Evolutionary conservation across 2,329 filamentous ascomycete genomes (phyloP).

Genomic region (Cordyceps cicadae): DNA sequence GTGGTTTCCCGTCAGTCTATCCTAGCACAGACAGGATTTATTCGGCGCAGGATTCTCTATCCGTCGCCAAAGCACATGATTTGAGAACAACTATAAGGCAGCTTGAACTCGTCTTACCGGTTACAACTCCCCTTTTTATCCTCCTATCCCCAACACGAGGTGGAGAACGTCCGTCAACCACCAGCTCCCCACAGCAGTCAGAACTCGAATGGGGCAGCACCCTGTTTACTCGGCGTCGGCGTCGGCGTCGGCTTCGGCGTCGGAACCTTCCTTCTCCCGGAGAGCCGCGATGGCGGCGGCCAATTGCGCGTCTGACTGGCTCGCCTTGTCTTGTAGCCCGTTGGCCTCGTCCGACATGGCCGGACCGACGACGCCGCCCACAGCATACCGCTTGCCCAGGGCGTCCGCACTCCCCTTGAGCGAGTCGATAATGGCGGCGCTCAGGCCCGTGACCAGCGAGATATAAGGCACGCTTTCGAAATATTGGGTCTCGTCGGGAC

Average conservation of each 20-base stretch:
- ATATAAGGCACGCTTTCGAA: background rate
- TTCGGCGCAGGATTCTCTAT: no score
- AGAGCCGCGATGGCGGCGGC: background rate
- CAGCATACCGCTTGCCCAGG: background rate
- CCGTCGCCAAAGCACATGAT: background rate
- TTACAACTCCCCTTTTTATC: background rate
- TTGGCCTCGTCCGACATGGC: background rate
- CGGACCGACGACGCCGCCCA: background rate
- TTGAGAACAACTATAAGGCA: background rate
- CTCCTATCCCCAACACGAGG: no score
- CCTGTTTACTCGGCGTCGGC: background rate
- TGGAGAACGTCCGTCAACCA: no score
- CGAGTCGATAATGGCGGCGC: background rate
- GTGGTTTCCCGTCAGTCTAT: no score
- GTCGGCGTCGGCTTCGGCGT: background rate
- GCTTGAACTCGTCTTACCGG: background rate
- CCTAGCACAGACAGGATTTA: no score
- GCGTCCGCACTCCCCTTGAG: background rate
- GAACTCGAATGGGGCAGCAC: background rate
- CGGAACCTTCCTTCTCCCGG: background rate
- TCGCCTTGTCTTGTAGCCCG: background rate
- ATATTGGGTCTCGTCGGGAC: background rate
- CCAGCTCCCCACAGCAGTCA: background rate
- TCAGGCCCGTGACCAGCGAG: background rate
- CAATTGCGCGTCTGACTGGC: background rate